Conservation (phyloP, 192 early-diverging fungal genomes). For the Coemansia sp. region DNA sequence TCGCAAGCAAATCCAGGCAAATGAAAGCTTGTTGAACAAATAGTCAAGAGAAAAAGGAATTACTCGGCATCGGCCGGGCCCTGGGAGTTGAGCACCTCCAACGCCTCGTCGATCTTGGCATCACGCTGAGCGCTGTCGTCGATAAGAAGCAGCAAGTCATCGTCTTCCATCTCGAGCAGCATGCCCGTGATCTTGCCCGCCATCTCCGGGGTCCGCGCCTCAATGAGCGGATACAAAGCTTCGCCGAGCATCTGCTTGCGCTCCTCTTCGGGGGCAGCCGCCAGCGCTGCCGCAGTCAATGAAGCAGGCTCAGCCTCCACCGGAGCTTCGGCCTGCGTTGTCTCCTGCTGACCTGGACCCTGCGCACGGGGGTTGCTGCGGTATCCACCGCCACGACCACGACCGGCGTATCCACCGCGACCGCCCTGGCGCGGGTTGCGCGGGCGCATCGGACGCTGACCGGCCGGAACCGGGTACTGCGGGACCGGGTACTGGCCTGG, state of each 20-base stretch:
- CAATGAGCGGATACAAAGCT: slow-evolving; percentile 87
- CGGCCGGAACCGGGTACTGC: slow-evolving; percentile 49
- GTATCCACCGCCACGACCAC: slow-evolving; percentile 52
- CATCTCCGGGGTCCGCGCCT: slow-evolving; percentile 60
- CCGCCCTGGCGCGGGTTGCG: slow-evolving; percentile 55
- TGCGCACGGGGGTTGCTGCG: slow-evolving; percentile 51
- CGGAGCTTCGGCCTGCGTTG: slow-evolving; percentile 35
- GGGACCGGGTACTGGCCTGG: slow-evolving; percentile 51
- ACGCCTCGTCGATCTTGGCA: slow-evolving; percentile 82
- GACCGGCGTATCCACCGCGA: slow-evolving; percentile 52
- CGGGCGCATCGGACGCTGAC: slow-evolving; percentile 41
- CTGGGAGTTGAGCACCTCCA: slow-evolving; percentile 64
- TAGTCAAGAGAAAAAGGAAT: background rate
- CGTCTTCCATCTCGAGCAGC: slow-evolving; percentile 98
- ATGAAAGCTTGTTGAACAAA: background rate
- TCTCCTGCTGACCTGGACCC: slow-evolving; percentile 34
- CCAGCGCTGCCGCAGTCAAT: slow-evolving; percentile 75
- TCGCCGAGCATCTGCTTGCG: slow-evolving; percentile 99
- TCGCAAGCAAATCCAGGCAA: background rate
- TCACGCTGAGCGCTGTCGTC: slow-evolving; percentile 67
- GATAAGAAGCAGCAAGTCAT: slow-evolving; percentile 85
- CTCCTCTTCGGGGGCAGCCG: slow-evolving; percentile 74
- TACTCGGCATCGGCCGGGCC: slow-evolving; percentile 25
- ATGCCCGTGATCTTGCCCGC: slow-evolving; percentile 99
- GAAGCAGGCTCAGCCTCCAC: slow-evolving; percentile 32